Percentiles rank a stretch among this genome's conserved stretches.
Conservation (phyloP, 2,329 filamentous ascomycete species). For the Sporothrix dimorphospora region DNA sequence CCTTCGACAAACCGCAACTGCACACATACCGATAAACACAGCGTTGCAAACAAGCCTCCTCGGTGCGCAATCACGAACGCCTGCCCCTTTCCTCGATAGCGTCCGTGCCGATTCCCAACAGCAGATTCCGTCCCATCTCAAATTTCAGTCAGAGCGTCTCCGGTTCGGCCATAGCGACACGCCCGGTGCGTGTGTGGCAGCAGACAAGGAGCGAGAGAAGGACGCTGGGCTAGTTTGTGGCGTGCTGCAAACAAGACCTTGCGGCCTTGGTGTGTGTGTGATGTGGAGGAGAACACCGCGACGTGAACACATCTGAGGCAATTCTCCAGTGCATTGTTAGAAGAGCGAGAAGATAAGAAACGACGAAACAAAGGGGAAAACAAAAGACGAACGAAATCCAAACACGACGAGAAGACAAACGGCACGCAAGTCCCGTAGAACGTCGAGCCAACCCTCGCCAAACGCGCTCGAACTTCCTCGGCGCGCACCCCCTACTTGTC, state of each 20-base stretch:
- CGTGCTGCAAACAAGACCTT: neutral
- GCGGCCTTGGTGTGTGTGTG: neutral
- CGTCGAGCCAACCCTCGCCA: neutral
- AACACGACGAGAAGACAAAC: neutral
- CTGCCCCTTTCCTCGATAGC: neutral
- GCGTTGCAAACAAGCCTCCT: neutral
- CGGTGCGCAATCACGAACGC: conserved; percentile 15
- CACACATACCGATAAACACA: neutral
- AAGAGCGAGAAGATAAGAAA: neutral
- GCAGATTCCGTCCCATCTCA: neutral
- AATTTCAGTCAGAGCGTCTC: neutral
- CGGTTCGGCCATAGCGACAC: neutral
- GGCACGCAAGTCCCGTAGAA: neutral
- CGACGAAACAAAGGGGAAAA: neutral
- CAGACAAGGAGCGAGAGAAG: neutral
- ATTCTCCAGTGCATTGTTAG: neutral
- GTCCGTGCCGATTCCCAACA: neutral
- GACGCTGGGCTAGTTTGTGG: neutral
- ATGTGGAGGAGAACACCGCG: neutral
- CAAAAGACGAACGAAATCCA: neutral
- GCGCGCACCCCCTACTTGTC: neutral
- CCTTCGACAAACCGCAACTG: neutral
- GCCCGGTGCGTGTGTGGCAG: conserved; percentile 12
- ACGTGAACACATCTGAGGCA: neutral
- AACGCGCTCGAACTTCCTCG: neutral